Percentiles rank a stretch among this genome's conserved stretches.
Evolutionary conservation across 1,284 basidiomycete species (phyloP).

Genomic region (Ganoderma leucocontextum): DNA sequence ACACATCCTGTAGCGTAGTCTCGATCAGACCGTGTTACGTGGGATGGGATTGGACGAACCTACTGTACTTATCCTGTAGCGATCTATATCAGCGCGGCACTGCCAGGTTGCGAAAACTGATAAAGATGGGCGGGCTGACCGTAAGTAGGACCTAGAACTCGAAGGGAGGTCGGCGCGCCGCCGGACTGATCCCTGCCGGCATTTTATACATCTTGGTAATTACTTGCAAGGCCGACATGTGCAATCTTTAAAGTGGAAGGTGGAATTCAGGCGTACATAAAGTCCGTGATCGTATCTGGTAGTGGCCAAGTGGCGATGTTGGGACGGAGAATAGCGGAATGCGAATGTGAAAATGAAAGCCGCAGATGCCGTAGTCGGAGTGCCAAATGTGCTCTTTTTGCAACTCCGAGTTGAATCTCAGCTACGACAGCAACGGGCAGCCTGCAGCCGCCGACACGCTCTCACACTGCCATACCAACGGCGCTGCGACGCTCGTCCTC

Average conservation of each 20-base stretch:
- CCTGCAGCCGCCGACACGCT: conserved; percentile 8
- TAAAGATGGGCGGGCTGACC: neutral
- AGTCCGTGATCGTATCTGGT: too few species aligned
- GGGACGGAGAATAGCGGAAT: neutral
- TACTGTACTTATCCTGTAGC: neutral
- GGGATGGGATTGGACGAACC: too few species aligned
- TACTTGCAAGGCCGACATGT: neutral
- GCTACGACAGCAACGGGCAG: neutral
- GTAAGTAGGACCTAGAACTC: neutral
- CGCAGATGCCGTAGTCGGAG: neutral
- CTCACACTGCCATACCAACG: conserved; percentile 36
- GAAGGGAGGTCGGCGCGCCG: neutral
- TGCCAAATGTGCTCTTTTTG: neutral
- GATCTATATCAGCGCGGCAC: neutral
- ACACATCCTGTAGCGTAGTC: neutral
- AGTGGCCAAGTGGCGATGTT: neutral
- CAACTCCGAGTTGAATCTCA: neutral
- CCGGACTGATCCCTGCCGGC: neutral
- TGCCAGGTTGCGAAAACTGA: neutral
- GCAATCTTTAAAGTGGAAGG: neutral
- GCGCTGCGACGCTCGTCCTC: conserved; percentile 28
- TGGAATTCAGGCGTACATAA: too few species aligned
- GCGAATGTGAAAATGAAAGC: neutral
- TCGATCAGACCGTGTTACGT: too few species aligned
- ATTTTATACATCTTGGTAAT: neutral